phyloP scores from a whole-genome alignment of 2,329 filamentous ascomycete species.

The Diaporthe citri region DNA sequence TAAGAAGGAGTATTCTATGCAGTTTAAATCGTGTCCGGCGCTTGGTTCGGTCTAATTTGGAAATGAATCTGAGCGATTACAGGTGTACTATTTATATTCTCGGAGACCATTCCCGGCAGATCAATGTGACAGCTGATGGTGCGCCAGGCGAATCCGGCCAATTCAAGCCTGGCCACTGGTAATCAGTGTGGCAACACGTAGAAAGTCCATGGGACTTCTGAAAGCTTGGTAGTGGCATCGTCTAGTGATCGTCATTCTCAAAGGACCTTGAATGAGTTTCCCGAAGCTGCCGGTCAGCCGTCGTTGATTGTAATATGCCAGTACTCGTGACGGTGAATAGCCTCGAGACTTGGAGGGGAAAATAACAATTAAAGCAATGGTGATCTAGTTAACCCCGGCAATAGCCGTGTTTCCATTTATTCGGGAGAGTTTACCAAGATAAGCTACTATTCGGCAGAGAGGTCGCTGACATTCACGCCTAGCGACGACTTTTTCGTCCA shows the following conservation, averaged over 20 bases:
- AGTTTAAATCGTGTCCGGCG: background rate
- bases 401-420: background rate
- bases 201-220: background rate
- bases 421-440: background rate
- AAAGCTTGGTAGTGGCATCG: background rate
- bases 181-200: background rate
- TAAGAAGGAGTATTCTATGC: background rate
- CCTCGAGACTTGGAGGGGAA: background rate
- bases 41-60: background rate
- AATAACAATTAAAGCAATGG: background rate
- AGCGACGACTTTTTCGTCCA: too few species aligned
- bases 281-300: background rate
- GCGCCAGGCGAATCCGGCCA: background rate
- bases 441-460: background rate
- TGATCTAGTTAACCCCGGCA: background rate
- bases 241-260: background rate
- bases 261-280: background rate
- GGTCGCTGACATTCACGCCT: background rate
- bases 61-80: background rate
- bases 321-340: background rate
- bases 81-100: background rate
- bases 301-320: background rate
- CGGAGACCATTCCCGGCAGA: slow-evolving; percentile 14
- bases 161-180: background rate
- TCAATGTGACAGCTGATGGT: background rate